Evolutionary conservation across 225 moss, liverwort and hornwort genomes (phyloP).

Genomic region (Straminergon stramineum): DNA sequence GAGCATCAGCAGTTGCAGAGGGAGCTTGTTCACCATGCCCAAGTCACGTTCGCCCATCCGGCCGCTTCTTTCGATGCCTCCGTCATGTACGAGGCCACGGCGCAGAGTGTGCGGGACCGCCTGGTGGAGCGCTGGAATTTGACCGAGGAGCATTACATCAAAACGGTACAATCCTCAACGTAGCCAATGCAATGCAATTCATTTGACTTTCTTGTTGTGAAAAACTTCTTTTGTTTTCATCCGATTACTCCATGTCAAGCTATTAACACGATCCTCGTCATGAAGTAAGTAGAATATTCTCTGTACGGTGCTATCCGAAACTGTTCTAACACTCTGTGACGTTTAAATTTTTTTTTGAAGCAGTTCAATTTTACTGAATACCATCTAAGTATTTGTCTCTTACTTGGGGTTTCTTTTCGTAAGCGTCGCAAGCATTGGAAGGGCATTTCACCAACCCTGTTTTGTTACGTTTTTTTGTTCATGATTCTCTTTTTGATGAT

Average conservation of each 20-base stretch:
- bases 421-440: neutral
- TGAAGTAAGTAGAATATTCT: neutral
- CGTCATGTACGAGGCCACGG: constrained; percentile 28
- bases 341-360: neutral
- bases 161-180: constrained; percentile 1
- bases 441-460: neutral
- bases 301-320: neutral
- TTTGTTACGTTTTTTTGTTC: neutral
- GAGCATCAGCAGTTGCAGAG: neutral
- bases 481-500: neutral
- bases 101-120: constrained; percentile 30
- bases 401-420: neutral
- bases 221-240: neutral
- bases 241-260: neutral
- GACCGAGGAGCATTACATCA: constrained; percentile 25
- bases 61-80: constrained; percentile 4
- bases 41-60: constrained; percentile 27
- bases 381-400: neutral
- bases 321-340: neutral
- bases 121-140: constrained; percentile 20
- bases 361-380: neutral
- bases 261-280: neutral
- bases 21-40: constrained; percentile 26
- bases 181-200: neutral
- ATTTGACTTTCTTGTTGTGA: neutral